Base-by-base conservation (phyloP, 192 early-diverging fungal species). In the Mortierella antarctica region DNA sequence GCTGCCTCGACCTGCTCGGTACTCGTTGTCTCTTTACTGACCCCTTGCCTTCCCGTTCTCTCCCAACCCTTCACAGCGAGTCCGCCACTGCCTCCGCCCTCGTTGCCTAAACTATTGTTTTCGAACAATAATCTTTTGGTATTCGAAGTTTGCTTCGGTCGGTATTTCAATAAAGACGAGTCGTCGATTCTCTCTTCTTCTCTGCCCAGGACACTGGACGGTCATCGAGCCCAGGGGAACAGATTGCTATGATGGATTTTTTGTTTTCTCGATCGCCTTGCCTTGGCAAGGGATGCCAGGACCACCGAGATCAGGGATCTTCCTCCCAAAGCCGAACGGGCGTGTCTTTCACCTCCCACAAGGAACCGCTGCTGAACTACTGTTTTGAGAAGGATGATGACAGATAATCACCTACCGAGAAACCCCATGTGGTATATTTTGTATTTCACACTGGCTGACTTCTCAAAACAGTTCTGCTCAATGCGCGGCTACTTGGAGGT, bases 61-160 rank as follows among this genome's bases (percentile, higher is more conserved):
- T 65, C 49, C 50, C n/a, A 65, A 57, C 49, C 50, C 46, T 66
- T 65, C 73, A 86, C 83, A 94, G 93, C 90, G 89, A 91, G 84
- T 87, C 93, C 61, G 79, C 89, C 86, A 93, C 93, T 83, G 93
- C 93, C 72, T 93, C 93, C 59, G 87, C 94, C 83, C 87, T 95
- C 60, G 91, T 95, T 71, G 84, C 93, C 57, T 95, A 95, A 95
- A 82, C 76, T 62, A 74, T 67, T 62, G 65, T 23, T 49, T 52
- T 8, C 23, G 51, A 62, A 45, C 52, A 60, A 54, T 74, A 54
- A 47, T 57, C 31, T 42, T 2, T 13, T 13, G 55, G 62, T 61
- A 9, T 8, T 70, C 18, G 48, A 51, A 45, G 54, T 18, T 73
- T 20, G 62, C 61, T 42, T 73, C 57, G 64, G 71, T 73, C 56